phyloP scores from a whole-genome alignment of 768 basidiomycete genomes.

The Tricholoma sp. region DNA sequence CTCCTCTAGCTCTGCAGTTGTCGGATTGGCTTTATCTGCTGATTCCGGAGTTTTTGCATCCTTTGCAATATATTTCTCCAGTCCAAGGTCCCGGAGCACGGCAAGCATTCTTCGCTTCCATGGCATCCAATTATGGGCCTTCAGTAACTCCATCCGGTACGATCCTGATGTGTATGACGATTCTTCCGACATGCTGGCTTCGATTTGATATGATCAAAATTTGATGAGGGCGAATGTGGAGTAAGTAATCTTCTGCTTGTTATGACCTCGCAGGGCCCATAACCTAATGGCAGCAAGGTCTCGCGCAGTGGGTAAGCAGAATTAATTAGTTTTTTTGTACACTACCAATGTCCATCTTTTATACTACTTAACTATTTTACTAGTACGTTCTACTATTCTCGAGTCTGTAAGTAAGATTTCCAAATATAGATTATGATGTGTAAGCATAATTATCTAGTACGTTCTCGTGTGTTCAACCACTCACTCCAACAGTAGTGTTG shows the following conservation, averaged over 20 bases:
- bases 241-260: neutral
- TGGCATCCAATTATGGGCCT: constrained; percentile 3
- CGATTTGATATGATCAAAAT: neutral
- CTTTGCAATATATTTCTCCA: constrained; percentile 19
- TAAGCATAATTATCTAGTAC: neutral
- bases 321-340: neutral
- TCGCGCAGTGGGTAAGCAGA: neutral
- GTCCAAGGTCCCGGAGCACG: constrained; percentile 21
- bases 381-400: neutral
- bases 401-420: neutral
- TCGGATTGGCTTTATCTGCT: constrained; percentile 5
- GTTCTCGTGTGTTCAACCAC: neutral
- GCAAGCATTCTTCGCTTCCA: constrained; percentile 11
- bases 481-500: neutral
- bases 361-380: neutral
- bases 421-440: neutral
- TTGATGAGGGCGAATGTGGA: neutral
- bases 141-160: constrained; percentile 5
- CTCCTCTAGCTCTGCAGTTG: constrained; percentile 2
- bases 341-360: neutral
- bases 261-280: neutral
- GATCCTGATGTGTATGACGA: constrained; percentile 1
- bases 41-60: constrained; percentile 14
- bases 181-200: neutral
- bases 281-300: neutral